These are phyloP conservation scores for Pseudocercospora eumusae DNA, from an alignment of 2,329 filamentous ascomycete genomes.

Conservation along the genomic window DNA sequence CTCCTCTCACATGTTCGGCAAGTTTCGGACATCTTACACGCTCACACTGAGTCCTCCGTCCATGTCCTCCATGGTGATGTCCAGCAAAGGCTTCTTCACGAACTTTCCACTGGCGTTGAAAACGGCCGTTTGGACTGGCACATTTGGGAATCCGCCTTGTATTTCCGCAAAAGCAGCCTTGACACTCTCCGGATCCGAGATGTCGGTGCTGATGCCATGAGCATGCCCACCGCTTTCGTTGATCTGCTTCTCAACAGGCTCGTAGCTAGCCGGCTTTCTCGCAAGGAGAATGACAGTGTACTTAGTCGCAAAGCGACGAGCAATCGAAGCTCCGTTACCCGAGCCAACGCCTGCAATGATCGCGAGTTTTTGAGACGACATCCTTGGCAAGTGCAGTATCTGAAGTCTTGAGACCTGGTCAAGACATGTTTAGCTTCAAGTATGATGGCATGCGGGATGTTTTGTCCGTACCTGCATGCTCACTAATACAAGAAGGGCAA, in stretches of 20 bases:
- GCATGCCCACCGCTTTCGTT: slow-evolving; percentile 65
- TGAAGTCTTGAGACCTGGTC: background rate
- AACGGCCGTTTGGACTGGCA: slow-evolving; percentile 57
- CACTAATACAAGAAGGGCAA: background rate
- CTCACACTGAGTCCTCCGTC: slow-evolving; percentile 51
- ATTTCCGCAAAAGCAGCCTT: slow-evolving; percentile 62
- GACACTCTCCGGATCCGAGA: slow-evolving; percentile 57
- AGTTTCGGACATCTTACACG: slow-evolving; percentile 41
- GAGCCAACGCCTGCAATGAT: slow-evolving; percentile 70
- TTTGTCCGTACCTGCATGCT: slow-evolving; percentile 7
- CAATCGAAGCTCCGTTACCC: slow-evolving; percentile 65
- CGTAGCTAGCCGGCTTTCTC: slow-evolving; percentile 64
- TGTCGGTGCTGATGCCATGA: slow-evolving; percentile 67
- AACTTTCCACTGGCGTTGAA: slow-evolving; percentile 67
- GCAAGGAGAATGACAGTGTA: slow-evolving; percentile 75
- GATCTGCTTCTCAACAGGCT: slow-evolving; percentile 67
- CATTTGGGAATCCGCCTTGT: slow-evolving; percentile 57
- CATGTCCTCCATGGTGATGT: slow-evolving; percentile 60
- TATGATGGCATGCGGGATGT: slow-evolving; percentile 9
- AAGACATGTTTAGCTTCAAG: background rate
- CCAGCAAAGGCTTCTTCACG: slow-evolving; percentile 60
- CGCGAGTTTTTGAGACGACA: slow-evolving; percentile 60
- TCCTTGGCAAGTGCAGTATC: slow-evolving; percentile 19
- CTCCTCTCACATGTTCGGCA: background rate
- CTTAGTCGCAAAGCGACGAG: slow-evolving; percentile 58